Evolutionary conservation across 495 filamentous ascomycete genomes (phyloP), one percentile per base, ranked within the genome.

Genomic region (Neurospora sp.): DNA sequence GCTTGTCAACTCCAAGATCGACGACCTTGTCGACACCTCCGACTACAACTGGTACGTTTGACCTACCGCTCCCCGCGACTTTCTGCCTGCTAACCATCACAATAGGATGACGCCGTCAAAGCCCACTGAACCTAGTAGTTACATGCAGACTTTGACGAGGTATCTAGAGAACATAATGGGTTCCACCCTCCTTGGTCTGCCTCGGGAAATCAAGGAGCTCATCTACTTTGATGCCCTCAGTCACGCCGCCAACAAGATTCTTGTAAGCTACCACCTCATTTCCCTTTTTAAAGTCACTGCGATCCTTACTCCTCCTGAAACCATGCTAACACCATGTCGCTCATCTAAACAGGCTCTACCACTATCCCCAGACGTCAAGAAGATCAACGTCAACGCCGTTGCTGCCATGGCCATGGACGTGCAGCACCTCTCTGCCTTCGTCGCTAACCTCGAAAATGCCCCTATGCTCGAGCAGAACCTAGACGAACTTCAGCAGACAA

Each of bases 121-220:
- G 39, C 88, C 89, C 6, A 86, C 81, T 7, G 90, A 96, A 74
- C 91, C 94, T 5, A 94, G 91, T 80, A 93, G 90, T 74, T 99
- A 98, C 85, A 97, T 99, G 90, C 90, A 92, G 78, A 96, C 95
- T 28, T 84, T 98, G 77, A 98, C 94, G 1, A 88, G 89, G 10
- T 99, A 97, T 79, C 86, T 99, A n/a, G 92, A 91, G 2, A 97
- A 97, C 78, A 98, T 97, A 77, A 98, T 98, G 94, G 92, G 89
- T 79, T 96, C 94, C 4, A 96, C 94, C 0, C 86, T 99, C 8
- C 88, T 98, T 5, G 94, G 94, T 15, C 86, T 99, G 37, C 96
- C 96, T 0, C 90, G 92, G 4, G 93, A 97, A 76, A 98, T 99
- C 82, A 97, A 98, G 81, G 93, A 96, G 79, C 88, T 98, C 39